Evolutionary conservation across 1,139 yeast species (phyloP).

Genomic region (Candida sanyaensis): DNA sequence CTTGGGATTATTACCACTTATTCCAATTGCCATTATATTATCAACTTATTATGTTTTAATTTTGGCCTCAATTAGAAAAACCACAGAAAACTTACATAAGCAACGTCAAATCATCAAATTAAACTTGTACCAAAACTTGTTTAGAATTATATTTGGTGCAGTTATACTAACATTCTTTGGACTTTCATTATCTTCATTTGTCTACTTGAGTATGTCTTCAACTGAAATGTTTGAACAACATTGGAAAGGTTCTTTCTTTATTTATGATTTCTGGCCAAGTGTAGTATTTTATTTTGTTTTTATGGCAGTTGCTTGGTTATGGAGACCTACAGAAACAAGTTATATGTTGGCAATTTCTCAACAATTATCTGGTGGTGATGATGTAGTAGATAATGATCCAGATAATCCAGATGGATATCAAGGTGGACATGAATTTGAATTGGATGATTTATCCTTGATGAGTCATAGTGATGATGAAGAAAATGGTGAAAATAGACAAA

Average conservation of each 20-base stretch:
- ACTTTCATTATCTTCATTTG: slow-evolving; percentile 66
- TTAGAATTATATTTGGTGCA: slow-evolving; percentile 73
- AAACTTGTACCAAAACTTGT: slow-evolving; percentile 77
- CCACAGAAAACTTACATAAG: slow-evolving; percentile 71
- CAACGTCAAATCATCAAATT: slow-evolving; percentile 93
- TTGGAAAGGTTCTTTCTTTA: slow-evolving; percentile 91
- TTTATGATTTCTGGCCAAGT: slow-evolving; percentile 94
- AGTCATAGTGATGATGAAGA: slow-evolving; percentile 49
- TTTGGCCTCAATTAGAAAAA: slow-evolving; percentile 69
- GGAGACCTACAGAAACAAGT: slow-evolving; percentile 98
- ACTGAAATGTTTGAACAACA: slow-evolving; percentile 79
- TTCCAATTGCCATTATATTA: slow-evolving; percentile 74
- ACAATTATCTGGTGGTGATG: slow-evolving; percentile 77
- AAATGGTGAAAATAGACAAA: slow-evolving; percentile 13
- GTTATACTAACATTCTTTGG: slow-evolving; percentile 55
- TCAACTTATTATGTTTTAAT: slow-evolving; percentile 75
- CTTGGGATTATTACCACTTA: slow-evolving; percentile 44
- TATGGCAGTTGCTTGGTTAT: slow-evolving; percentile 81
- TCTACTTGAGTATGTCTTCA: slow-evolving; percentile 72
- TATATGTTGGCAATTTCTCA: slow-evolving; percentile 93
- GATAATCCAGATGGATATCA: slow-evolving; percentile 25
- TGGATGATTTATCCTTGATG: slow-evolving; percentile 70
- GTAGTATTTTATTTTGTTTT: slow-evolving; percentile 83
- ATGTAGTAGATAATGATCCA: slow-evolving; percentile 60
- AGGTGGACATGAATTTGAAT: slow-evolving; percentile 62